phyloP scores from a whole-genome alignment of 225 moss, liverwort and hornwort species.

The Neckera pumila region DNA sequence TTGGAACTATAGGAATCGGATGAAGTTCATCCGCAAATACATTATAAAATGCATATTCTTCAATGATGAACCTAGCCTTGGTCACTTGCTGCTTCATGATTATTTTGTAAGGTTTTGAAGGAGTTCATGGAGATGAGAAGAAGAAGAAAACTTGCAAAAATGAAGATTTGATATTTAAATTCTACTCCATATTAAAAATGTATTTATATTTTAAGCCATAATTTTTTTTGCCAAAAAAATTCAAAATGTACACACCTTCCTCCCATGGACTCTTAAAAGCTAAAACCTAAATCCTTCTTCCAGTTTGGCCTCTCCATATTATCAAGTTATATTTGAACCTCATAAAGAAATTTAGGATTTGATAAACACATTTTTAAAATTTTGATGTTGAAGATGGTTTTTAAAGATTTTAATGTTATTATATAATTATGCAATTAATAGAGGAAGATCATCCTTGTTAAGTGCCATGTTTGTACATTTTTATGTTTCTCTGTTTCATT shows the following conservation, averaged over 20 bases:
- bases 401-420: neutral
- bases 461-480: accelerated
- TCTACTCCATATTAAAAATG: no score
- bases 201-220: neutral
- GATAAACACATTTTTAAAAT: neutral
- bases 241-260: neutral
- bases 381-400: neutral
- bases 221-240: neutral
- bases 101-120: accelerated
- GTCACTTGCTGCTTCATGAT: neutral
- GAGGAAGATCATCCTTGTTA: neutral
- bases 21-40: neutral
- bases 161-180: neutral
- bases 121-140: neutral
- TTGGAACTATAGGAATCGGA: accelerated
- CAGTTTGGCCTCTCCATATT: accelerated
- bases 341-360: no score
- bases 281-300: neutral
- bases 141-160: neutral
- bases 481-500: neutral
- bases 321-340: accelerated
- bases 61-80: accelerated
- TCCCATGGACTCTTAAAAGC: accelerated
- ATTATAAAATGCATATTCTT: no score
- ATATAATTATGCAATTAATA: no score